These are phyloP conservation scores for Cyclotella atomus DNA, from an alignment of 108 stramenopile genomes.

Conservation along the genomic window DNA sequence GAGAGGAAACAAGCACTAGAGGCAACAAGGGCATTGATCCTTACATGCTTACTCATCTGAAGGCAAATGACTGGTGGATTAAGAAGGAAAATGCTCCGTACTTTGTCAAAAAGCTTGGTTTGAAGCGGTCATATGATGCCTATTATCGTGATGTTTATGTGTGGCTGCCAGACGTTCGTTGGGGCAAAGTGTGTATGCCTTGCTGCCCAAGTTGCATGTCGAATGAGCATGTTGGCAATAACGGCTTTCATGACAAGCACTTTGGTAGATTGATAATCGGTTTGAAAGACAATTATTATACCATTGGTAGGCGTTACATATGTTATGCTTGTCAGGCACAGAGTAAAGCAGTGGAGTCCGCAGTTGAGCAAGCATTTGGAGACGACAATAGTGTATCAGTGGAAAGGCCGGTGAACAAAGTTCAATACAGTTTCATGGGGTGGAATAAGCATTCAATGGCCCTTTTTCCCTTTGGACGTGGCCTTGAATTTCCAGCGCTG, in stretches of 20 bases:
- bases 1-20: background rate
- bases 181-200: slow-evolving; percentile 22
- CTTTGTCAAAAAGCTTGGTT: slow-evolving; percentile 21
- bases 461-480: slow-evolving; percentile 16
- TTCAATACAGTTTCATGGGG: slow-evolving; percentile 19
- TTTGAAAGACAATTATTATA: slow-evolving; percentile 20
- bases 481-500: slow-evolving; percentile 36
- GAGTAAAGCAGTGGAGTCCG: background rate
- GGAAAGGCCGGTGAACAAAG: background rate
- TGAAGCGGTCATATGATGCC: slow-evolving; percentile 9
- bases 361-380: slow-evolving; percentile 7
- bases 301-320: slow-evolving; percentile 19
- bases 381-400: background rate
- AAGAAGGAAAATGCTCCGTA: background rate
- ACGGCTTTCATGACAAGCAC: slow-evolving; percentile 35
- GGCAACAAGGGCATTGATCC: background rate
- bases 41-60: slow-evolving; percentile 21
- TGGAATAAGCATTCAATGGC: slow-evolving; percentile 16
- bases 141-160: slow-evolving; percentile 38
- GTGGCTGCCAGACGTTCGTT: slow-evolving; percentile 31
- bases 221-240: slow-evolving; percentile 23
- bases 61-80: slow-evolving; percentile 31
- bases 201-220: slow-evolving; percentile 29
- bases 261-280: slow-evolving; percentile 20
- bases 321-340: slow-evolving; percentile 25